Base-by-base conservation (phyloP, 345 rosid genomes). In the Conringia planisiliqua region DNA sequence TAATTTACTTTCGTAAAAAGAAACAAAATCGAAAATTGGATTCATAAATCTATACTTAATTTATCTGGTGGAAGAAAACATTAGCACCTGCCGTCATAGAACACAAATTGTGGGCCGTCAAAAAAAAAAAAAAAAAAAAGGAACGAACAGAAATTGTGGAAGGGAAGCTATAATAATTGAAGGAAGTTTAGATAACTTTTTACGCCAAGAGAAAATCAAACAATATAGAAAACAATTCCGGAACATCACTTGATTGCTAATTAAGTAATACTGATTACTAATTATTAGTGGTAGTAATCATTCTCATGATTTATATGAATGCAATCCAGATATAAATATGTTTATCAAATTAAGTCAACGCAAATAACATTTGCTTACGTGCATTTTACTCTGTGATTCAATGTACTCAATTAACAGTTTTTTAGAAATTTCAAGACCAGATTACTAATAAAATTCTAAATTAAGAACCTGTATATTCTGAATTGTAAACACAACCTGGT, bases 151-250 rank as follows among this genome's bases (percentile, higher is more conserved):
- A 38, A 3, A 36, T 38, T n/a, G 27, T 52, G 24, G 24, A 26
- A 35, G 27, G 18, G 42, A 39, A 72, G 76, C 62, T 62, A n/a
- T n/a, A 38, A 61, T 27, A 51, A 27, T 39, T 39, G 42, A 59
- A 59, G 38, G 13, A 48, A 14, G 20, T 13, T 55, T 55, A 27
- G 11, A 54, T 27, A 13, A 14, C 38, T 29, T 40, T 11, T 55
- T 12, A n/a, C n/a, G n/a, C n/a, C n/a, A n/a, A n/a, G n/a, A n/a
- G n/a, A n/a, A n/a, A n/a, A n/a, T n/a, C n/a, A n/a, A n/a, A n/a
- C n/a, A n/a, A n/a, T n/a, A n/a, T n/a, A n/a, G n/a, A n/a, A n/a
- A n/a, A n/a, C n/a, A n/a, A n/a, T n/a, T n/a, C n/a, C n/a, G n/a
- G n/a, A n/a, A n/a, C n/a, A n/a, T n/a, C n/a, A n/a, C n/a, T n/a